Base-by-base conservation (phyloP, 164 flowering plant genomes). In the Berberis thunbergii region DNA sequence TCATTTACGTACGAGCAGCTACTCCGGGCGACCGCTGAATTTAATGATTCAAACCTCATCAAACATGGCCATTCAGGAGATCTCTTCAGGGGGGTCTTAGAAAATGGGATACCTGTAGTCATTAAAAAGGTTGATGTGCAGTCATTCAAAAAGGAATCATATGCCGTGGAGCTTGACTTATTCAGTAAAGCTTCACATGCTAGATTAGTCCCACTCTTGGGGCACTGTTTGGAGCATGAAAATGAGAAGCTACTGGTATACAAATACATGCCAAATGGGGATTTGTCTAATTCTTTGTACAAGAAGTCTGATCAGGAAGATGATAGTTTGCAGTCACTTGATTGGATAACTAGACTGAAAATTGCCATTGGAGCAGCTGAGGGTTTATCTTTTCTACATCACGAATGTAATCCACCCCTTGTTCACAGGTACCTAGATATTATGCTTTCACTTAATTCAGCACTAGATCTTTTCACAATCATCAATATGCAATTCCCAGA, bases 321-420 rank as follows among this genome's bases (percentile, higher is more conserved):
- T 57, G 95, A 84, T 53, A 72, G 80, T 66, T 77, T 87, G 61
- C 86, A 87, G 80, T 90, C 98, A 46, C 72, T 93, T 72, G 98
- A 93, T 77, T 93, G 98, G 98, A 93, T 93, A 73, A 93, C 94
- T 7, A 84, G 98, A 73, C 72, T 93, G 60, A 93, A 93, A 73
- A 88, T 93, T 72, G 98, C 98, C 42, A 80, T 68, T 43, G 98
- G 97, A 74, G 87, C 91, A 56, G 97, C 98, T 1, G 98, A 93
- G 76, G 96, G 88, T 52, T 77, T 93, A 41, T 76, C 82, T 49
- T 82, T 83, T 77, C 77, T 93, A 41, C 98, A 93, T 75, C 95
- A 93, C 69, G 98, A 93, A 67, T 91, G 97, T 61, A 76, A 63
- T 49, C 96, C 96, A 5, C 85, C 97, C 11, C 72, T 88, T 50